Evolutionary conservation across 2,329 filamentous ascomycete species (phyloP).

Genomic region (Hansfordia pulvinata): DNA sequence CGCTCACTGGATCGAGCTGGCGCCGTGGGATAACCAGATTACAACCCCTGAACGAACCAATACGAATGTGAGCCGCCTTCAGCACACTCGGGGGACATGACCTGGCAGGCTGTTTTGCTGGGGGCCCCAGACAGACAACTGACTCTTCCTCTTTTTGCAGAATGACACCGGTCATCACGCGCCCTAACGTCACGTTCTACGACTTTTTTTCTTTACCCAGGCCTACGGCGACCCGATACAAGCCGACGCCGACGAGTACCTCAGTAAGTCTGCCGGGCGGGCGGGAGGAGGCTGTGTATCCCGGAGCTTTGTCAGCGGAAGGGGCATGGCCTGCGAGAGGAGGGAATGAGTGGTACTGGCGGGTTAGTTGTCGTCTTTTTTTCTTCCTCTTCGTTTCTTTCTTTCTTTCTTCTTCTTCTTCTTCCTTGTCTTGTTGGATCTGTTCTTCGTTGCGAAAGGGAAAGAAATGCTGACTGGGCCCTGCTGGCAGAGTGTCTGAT

Average conservation of each 20-base stretch:
- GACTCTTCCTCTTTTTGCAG: slow-evolving; percentile 46
- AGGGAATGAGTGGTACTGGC: slow-evolving; percentile 21
- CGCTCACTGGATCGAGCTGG: slow-evolving; percentile 44
- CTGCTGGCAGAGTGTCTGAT: too few relatives aligned
- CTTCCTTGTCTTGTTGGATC: too few relatives aligned
- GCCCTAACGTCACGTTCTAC: slow-evolving; percentile 38
- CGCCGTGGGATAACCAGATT: slow-evolving; percentile 30
- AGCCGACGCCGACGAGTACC: slow-evolving; percentile 27
- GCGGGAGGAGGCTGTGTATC: slow-evolving; percentile 20
- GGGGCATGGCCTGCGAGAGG: slow-evolving; percentile 15
- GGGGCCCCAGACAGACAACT: too few relatives aligned
- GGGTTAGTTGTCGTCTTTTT: slow-evolving; percentile 10
- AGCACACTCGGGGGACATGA: too few relatives aligned
- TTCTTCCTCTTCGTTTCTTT: too few relatives aligned
- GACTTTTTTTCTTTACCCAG: slow-evolving; percentile 52
- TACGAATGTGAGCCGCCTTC: too few relatives aligned
- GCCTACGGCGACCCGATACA: slow-evolving; percentile 37
- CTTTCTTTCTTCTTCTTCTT: too few relatives aligned
- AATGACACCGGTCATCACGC: slow-evolving; percentile 34
- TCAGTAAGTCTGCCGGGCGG: slow-evolving; percentile 31
- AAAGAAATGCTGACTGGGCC: too few relatives aligned
- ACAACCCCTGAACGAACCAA: slow-evolving; percentile 38
- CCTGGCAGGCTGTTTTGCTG: too few relatives aligned
- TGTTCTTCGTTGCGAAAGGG: too few relatives aligned
- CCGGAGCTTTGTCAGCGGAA: slow-evolving; percentile 20